A percentile compares a stretch with the other conserved stretches of the same genome.
These are phyloP conservation scores for Nyssa sinensis DNA, from an alignment of 148 eudicot species.

Conservation along the genomic window DNA sequence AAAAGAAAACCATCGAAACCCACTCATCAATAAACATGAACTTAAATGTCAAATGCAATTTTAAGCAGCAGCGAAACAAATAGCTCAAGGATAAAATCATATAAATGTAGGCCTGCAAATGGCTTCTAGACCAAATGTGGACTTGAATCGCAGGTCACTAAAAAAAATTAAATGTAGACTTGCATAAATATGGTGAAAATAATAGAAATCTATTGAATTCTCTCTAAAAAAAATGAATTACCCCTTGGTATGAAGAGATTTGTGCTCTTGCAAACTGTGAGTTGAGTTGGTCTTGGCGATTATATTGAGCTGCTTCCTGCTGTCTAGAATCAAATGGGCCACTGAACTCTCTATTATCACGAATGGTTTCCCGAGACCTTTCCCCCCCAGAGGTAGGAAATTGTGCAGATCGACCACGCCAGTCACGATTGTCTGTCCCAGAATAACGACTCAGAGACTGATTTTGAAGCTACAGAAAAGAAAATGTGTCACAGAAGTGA, in stretches of 20 bases:
- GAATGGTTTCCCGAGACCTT: constrained; percentile 67
- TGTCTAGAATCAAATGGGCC: constrained; percentile 34
- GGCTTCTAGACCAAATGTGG: too few relatives aligned
- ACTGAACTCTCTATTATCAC: constrained; percentile 45
- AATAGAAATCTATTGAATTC: not conserved
- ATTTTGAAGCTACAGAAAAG: constrained; percentile 33
- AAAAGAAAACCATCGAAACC: too few relatives aligned
- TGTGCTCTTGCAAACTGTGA: constrained; percentile 56
- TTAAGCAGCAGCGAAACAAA: too few relatives aligned
- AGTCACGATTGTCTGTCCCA: constrained; percentile 73
- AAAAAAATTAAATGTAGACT: too few relatives aligned
- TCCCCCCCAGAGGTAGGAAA: constrained; percentile 50
- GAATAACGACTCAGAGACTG: constrained; percentile 60
- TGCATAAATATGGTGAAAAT: too few relatives aligned
- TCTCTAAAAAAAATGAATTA: constrained; percentile 17
- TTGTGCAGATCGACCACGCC: constrained; percentile 71
- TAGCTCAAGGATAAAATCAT: not conserved
- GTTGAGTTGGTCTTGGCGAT: constrained; percentile 46
- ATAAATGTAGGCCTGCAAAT: too few relatives aligned
- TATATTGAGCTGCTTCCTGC: constrained; percentile 40
- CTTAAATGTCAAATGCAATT: not conserved
- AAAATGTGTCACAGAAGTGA: not conserved
- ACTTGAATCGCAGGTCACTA: too few relatives aligned
- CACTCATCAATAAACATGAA: too few relatives aligned
- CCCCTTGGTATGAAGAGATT: constrained; percentile 54